Evolutionary conservation across 2,329 filamentous ascomycete species (phyloP).

Genomic region (Trichophaea hybrida): DNA sequence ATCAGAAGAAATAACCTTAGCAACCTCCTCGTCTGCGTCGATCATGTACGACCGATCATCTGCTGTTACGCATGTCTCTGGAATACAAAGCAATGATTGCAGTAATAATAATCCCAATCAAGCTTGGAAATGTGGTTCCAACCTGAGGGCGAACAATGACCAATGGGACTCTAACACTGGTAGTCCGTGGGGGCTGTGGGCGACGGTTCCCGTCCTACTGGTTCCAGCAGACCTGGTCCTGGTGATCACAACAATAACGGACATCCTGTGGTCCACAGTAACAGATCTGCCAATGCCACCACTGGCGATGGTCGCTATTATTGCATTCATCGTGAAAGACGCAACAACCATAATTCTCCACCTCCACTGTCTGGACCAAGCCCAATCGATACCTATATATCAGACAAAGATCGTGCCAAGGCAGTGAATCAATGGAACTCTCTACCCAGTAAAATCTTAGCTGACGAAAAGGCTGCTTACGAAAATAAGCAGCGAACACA

Average conservation of each 20-base stretch:
- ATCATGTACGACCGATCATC: background rate
- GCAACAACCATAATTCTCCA: background rate
- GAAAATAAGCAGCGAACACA: conserved; percentile 13
- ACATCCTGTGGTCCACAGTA: conserved; percentile 7
- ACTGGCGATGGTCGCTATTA: too few species aligned
- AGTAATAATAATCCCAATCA: background rate
- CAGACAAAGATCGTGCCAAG: conserved; percentile 15
- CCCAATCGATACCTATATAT: background rate
- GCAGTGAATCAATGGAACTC: conserved; percentile 18
- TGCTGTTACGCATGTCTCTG: background rate
- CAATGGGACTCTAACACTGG: background rate
- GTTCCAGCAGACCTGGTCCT: background rate
- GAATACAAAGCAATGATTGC: background rate
- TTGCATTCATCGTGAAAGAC: background rate
- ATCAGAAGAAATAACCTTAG: background rate
- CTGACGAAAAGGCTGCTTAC: conserved; percentile 11
- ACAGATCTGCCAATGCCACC: background rate
- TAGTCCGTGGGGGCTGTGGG: background rate
- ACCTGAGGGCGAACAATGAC: background rate
- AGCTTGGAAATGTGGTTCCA: background rate
- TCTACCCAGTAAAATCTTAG: conserved; percentile 13
- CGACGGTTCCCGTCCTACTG: background rate
- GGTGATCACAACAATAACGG: conserved; percentile 8
- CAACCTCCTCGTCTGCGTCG: background rate
- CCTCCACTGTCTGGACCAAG: background rate